Evolutionary conservation across 169 alveolate genomes (phyloP).

Genomic region (Fabrea salina): DNA sequence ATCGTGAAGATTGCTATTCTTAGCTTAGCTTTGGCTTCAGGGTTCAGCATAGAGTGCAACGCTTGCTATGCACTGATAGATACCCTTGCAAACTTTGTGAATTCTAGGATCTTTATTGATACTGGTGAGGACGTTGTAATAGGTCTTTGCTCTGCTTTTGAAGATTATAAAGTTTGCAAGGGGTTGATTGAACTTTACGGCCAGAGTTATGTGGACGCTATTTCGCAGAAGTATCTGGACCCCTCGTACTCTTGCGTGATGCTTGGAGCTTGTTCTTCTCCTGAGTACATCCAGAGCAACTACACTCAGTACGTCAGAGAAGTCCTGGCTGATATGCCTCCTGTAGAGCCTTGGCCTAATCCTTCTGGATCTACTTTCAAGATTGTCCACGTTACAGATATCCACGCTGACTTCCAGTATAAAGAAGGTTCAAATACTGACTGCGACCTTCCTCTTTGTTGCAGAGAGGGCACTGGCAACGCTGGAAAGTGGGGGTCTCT

Average conservation of each 20-base stretch:
- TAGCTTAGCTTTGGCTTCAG: too few species aligned
- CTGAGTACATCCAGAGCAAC: constrained; percentile 2
- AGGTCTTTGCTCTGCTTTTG: neutral
- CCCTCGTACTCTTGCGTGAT: neutral
- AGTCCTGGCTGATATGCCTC: constrained; percentile 34
- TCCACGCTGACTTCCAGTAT: constrained; percentile 69
- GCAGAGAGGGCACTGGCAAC: constrained; percentile 39
- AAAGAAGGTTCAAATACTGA: constrained; percentile 44
- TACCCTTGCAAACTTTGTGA: neutral
- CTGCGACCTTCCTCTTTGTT: constrained; percentile 67
- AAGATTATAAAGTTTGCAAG: neutral
- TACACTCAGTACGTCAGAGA: constrained; percentile 18
- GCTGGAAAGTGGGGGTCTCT: constrained; percentile 1
- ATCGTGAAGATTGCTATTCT: too few species aligned
- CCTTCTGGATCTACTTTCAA: constrained; percentile 40
- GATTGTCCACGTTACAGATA: constrained; percentile 69
- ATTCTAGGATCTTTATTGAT: neutral
- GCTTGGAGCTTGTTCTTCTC: neutral
- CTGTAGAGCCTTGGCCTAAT: constrained; percentile 16
- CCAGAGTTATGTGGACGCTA: neutral
- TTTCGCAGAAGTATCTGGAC: neutral
- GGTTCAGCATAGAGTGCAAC: neutral
- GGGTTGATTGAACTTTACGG: neutral
- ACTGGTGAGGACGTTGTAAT: neutral
- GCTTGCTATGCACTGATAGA: neutral